phyloP scores from a whole-genome alignment of 2,329 filamentous ascomycete species.

The Fusarium papillatum region DNA sequence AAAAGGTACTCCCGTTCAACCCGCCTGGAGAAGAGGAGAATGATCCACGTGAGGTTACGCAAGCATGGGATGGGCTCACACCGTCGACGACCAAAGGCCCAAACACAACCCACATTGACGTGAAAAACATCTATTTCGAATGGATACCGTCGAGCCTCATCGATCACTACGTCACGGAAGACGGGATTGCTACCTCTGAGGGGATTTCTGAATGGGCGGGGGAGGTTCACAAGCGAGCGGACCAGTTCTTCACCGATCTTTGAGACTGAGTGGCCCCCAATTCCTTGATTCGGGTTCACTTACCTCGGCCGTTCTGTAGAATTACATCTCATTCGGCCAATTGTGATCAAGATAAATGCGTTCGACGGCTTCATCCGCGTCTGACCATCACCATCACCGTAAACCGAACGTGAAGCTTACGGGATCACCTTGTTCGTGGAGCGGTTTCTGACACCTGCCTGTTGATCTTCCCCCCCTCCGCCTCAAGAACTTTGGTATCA shows the following conservation, averaged over 20 bases:
- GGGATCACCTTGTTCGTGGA: slow-evolving; percentile 21
- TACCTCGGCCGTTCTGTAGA: slow-evolving; percentile 18
- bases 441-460: slow-evolving; percentile 26
- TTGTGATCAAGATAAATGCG: not conserved
- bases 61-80: slow-evolving; percentile 56
- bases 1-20: slow-evolving; percentile 67
- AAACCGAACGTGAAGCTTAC: slow-evolving; percentile 15
- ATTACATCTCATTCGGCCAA: slow-evolving; percentile 11
- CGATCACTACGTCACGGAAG: slow-evolving; percentile 68
- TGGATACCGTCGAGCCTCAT: slow-evolving; percentile 67
- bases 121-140: slow-evolving; percentile 71
- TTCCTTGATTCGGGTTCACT: slow-evolving; percentile 12
- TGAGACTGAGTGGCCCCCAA: slow-evolving; percentile 20
- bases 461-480: not conserved
- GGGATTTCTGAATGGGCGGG: slow-evolving; percentile 57
- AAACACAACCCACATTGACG: slow-evolving; percentile 39
- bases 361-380: slow-evolving; percentile 4
- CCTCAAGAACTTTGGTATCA: not conserved
- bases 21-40: slow-evolving; percentile 62
- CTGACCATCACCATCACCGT: slow-evolving; percentile 19
- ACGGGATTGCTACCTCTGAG: slow-evolving; percentile 57
- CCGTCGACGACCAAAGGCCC: not conserved
- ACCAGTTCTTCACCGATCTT: slow-evolving; percentile 58
- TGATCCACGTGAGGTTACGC: slow-evolving; percentile 62
- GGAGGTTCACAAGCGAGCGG: slow-evolving; percentile 51